These are phyloP conservation scores for Pseudomicrostroma phylloplanum DNA, from an alignment of 1,284 basidiomycete genomes.

Conservation along the genomic window DNA sequence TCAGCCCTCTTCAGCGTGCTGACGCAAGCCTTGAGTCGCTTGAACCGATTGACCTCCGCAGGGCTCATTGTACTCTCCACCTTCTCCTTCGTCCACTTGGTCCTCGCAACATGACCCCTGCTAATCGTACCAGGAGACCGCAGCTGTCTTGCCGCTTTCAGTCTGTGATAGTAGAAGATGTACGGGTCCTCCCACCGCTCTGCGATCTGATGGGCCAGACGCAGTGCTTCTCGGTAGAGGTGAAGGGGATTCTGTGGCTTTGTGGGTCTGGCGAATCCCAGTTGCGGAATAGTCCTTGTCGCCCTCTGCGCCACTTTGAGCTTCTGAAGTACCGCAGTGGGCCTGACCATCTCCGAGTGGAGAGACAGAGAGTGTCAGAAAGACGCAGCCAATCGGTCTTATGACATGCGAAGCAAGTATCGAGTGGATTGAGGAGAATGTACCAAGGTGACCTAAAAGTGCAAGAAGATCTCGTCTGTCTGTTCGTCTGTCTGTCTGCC, in stretches of 20 bases:
- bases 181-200: background rate
- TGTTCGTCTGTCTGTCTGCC: no score
- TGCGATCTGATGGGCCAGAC: slow-evolving; percentile 1
- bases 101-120: no score
- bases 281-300: slow-evolving; percentile 1
- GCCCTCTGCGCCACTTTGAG: background rate
- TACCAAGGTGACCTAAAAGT: background rate
- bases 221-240: background rate
- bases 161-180: background rate
- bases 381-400: background rate
- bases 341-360: background rate
- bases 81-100: no score
- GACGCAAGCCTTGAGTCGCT: no score
- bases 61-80: no score
- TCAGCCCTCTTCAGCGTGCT: no score
- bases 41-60: no score
- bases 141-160: no score
- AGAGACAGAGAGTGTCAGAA: no score
- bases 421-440: background rate
- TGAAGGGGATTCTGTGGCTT: slow-evolving; percentile 3
- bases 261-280: background rate
- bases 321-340: background rate
- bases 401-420: background rate
- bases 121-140: no score
- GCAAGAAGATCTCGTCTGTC: no score